A percentile compares a stretch with the other conserved stretches of the same genome.
Conservation (phyloP, 1,284 basidiomycete species). For the Xerocomus minutiporus region DNA sequence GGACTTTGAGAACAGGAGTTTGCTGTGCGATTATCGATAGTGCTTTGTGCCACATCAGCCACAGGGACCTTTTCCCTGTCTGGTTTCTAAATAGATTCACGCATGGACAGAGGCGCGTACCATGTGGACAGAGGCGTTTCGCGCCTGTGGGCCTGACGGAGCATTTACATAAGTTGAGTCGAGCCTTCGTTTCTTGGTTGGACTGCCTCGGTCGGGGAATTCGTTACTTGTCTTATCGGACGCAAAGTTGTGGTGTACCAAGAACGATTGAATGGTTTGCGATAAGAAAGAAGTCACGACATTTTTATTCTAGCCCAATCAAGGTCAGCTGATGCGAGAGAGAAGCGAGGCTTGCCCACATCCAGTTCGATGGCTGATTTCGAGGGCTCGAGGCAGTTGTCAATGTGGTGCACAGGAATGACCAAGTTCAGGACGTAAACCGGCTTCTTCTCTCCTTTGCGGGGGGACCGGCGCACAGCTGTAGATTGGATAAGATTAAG, state of each 20-base stretch:
- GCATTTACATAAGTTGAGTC: constrained; percentile 12
- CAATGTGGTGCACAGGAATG: constrained; percentile 61
- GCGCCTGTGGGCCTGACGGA: constrained; percentile 14
- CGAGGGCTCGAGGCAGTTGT: constrained; percentile 73
- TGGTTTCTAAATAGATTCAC: constrained; percentile 10
- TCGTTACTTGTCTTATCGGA: constrained; percentile 20
- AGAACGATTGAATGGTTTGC: constrained; percentile 58
- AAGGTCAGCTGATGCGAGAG: constrained; percentile 10
- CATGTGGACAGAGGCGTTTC: constrained; percentile 10
- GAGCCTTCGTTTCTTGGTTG: constrained; percentile 42
- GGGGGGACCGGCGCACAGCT: constrained; percentile 65
- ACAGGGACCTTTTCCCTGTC: constrained; percentile 13
- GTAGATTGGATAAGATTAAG: constrained; percentile 13
- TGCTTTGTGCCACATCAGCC: constrained; percentile 33
- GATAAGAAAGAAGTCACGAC: constrained; percentile 53
- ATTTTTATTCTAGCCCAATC: constrained; percentile 41
- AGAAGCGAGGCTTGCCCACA: constrained; percentile 40
- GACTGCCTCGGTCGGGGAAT: constrained; percentile 18
- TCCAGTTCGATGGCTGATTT: constrained; percentile 67
- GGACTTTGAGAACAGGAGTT: constrained; percentile 45
- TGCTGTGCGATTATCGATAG: constrained; percentile 65
- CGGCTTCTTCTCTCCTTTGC: constrained; percentile 70
- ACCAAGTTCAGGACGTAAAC: constrained; percentile 77
- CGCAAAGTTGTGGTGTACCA: constrained; percentile 61
- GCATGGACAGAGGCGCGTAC: constrained; percentile 18